A percentile compares a stretch with the other conserved stretches of the same genome.
Conservation (phyloP, 2,329 filamentous ascomycete species). For the Lachnellula hyalina region DNA sequence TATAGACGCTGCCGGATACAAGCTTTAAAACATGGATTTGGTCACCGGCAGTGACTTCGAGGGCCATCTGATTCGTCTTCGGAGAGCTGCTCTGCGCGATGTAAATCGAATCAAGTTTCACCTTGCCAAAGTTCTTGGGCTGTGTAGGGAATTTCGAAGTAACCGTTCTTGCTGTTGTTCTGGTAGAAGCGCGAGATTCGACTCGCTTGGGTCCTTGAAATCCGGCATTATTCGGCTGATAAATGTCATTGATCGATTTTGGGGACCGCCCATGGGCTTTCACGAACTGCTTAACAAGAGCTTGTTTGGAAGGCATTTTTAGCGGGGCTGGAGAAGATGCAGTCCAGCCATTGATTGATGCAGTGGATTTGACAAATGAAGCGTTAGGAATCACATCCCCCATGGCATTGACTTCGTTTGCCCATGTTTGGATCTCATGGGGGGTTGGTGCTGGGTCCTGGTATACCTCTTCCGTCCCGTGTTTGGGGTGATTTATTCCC, state of each 20-base stretch:
- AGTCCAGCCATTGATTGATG: not conserved
- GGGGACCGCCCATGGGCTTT: conserved; percentile 9
- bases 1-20: conserved; percentile 18
- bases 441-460: conserved; percentile 2
- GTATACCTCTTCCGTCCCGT: not conserved
- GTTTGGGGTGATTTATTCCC: not conserved
- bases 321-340: not conserved
- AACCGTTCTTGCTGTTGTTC: not conserved
- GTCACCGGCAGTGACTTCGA: conserved; percentile 17
- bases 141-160: not conserved
- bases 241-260: conserved; percentile 12
- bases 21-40: conserved; percentile 16
- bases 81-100: conserved; percentile 4
- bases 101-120: conserved; percentile 10
- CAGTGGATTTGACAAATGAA: not conserved
- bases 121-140: not conserved
- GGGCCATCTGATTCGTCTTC: not conserved
- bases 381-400: not conserved
- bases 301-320: not conserved
- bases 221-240: conserved; percentile 21
- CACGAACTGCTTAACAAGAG: conserved; percentile 10
- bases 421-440: conserved; percentile 16
- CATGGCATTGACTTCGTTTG: conserved; percentile 4
- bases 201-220: conserved; percentile 3
- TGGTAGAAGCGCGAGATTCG: conserved; percentile 6